A percentile compares a stretch with the other conserved stretches of the same genome.
phyloP scores from a whole-genome alignment of 2,329 filamentous ascomycete genomes.

The Zymoseptoria crescenta region DNA sequence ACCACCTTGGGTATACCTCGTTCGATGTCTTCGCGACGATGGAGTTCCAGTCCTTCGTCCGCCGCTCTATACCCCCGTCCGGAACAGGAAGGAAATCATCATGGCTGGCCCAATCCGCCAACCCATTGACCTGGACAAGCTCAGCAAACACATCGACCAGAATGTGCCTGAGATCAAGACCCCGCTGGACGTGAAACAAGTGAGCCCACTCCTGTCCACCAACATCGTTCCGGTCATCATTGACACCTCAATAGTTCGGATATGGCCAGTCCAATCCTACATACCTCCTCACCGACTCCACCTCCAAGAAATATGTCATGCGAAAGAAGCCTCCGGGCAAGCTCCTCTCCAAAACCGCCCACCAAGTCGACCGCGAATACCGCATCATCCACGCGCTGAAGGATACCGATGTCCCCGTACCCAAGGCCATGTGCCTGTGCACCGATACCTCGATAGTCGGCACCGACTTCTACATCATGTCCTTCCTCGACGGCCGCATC shows the following conservation, averaged over 20 bases:
- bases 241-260: conserved; percentile 60
- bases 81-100: background rate
- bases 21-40: background rate
- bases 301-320: conserved; percentile 70
- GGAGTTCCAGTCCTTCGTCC: background rate
- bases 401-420: conserved; percentile 76
- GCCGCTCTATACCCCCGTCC: background rate
- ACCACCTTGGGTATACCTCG: background rate
- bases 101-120: conserved; percentile 89
- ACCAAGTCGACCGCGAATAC: conserved; percentile 95
- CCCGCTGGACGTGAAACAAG: conserved; percentile 84
- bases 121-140: conserved; percentile 71
- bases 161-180: conserved; percentile 77
- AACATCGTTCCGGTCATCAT: conserved; percentile 2
- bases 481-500: conserved; percentile 87
- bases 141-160: conserved; percentile 69
- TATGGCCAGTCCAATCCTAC: conserved; percentile 98
- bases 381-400: conserved; percentile 76
- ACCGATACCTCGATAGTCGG: conserved; percentile 73
- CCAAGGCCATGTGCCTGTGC: conserved; percentile 75
- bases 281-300: conserved; percentile 73
- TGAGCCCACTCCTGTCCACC: conserved; percentile 30
- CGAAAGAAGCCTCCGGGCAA: conserved; percentile 97
- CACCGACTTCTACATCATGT: conserved; percentile 96
- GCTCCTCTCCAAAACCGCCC: conserved; percentile 85